These are phyloP conservation scores for Musa schizocarpa DNA, from an alignment of 176 grass and related monocot species.

Conservation along the genomic window DNA sequence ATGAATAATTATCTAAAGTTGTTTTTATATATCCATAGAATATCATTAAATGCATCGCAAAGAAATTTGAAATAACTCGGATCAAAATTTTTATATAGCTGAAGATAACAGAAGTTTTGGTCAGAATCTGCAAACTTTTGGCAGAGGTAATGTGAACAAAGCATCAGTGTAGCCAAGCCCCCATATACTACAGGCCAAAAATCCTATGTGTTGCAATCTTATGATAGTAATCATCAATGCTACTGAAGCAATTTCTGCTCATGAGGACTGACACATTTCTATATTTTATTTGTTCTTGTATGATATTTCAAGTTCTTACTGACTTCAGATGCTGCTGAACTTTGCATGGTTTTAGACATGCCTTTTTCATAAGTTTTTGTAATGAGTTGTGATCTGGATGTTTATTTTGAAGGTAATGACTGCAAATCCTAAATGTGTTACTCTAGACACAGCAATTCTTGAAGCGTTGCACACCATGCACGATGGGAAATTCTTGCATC, in stretches of 20 bases:
- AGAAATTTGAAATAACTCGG: background rate
- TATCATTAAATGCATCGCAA: background rate
- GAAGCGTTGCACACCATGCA: constrained; percentile 93
- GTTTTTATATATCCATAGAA: background rate
- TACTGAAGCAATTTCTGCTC: background rate
- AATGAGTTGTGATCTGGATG: constrained; percentile 6
- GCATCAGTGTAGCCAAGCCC: too few species aligned
- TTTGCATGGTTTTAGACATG: background rate
- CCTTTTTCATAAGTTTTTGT: background rate
- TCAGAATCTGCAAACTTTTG: too few species aligned
- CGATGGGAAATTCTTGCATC: constrained; percentile 92
- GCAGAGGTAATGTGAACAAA: too few species aligned
- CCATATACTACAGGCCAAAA: too few species aligned
- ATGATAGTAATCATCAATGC: too few species aligned
- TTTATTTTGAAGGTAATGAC: constrained; percentile 71
- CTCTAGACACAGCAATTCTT: constrained; percentile 85
- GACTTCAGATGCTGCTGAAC: background rate
- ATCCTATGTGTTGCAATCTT: too few species aligned
- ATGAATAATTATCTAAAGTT: background rate
- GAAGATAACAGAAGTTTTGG: background rate
- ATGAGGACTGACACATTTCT: background rate
- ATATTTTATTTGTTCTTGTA: background rate
- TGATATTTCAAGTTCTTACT: background rate
- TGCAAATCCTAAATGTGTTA: constrained; percentile 67
- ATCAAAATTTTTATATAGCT: background rate